Conservation (phyloP, 2,329 filamentous ascomycete species). For the Phoma herbarum region DNA sequence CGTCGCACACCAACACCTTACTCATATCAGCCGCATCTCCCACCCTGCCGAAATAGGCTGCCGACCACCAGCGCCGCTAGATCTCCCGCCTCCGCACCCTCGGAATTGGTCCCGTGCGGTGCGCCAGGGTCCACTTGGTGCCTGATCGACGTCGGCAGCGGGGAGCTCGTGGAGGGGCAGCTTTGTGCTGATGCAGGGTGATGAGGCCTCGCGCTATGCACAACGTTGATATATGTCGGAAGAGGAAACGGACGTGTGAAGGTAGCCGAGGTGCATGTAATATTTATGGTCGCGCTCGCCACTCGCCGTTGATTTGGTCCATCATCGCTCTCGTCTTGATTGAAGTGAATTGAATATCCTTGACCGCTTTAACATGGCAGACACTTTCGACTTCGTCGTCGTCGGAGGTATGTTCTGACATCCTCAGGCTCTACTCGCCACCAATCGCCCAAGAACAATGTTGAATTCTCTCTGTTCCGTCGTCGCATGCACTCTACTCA, state of each 20-base stretch:
- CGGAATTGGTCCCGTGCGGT: neutral
- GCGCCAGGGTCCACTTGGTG: constrained; percentile 1
- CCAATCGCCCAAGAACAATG: neutral
- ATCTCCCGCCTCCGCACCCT: constrained; percentile 5
- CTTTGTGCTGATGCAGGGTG: constrained; percentile 1
- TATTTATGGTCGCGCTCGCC: neutral
- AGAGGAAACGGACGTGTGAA: neutral
- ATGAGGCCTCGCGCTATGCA: neutral
- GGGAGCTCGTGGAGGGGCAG: constrained; percentile 8
- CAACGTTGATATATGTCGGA: neutral
- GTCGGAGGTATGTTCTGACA: constrained; percentile 47
- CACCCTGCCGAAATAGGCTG: neutral
- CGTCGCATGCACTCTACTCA: neutral
- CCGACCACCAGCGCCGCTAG: constrained; percentile 6
- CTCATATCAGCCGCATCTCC: neutral
- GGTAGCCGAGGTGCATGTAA: constrained; percentile 2
- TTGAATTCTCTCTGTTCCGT: no score
- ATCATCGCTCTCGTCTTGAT: neutral
- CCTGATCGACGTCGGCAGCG: constrained; percentile 10
- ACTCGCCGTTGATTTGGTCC: neutral
- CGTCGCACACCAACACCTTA: neutral
- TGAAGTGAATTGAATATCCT: neutral
- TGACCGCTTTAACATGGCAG: constrained; percentile 20
- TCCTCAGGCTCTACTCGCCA: neutral
- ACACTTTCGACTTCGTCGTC: constrained; percentile 52